Conservation (phyloP, 176 grass and related monocot species). For the Musa acuminata region DNA sequence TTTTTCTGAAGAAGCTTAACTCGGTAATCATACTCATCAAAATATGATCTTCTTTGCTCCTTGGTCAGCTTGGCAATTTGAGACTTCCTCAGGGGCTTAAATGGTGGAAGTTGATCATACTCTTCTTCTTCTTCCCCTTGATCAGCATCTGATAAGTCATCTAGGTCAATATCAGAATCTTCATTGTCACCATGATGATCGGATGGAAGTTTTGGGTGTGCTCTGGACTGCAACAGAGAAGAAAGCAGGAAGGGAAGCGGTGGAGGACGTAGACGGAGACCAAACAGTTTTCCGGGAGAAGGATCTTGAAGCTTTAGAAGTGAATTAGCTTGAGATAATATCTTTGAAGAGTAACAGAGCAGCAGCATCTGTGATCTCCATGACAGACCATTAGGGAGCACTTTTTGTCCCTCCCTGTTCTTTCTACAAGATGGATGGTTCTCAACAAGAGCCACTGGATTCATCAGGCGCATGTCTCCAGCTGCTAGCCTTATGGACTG, state of each 20-base stretch:
- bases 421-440: constrained; percentile 82
- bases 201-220: constrained; percentile 57
- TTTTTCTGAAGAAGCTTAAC: constrained; percentile 96
- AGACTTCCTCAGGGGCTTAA: constrained; percentile 79
- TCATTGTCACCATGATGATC: constrained; percentile 57
- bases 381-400: constrained; percentile 72
- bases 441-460: constrained; percentile 80
- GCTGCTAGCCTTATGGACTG: constrained; percentile 64
- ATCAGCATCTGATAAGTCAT: constrained; percentile 70
- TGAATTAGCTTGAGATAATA: constrained; percentile 77
- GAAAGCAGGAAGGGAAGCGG: constrained; percentile 74
- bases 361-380: constrained; percentile 85
- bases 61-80: constrained; percentile 74
- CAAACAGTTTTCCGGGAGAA: constrained; percentile 57
- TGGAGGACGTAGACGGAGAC: constrained; percentile 48
- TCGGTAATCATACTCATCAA: constrained; percentile 96
- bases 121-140: constrained; percentile 50
- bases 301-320: constrained; percentile 77
- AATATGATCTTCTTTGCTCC: constrained; percentile 81
- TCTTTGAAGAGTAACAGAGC: constrained; percentile 89
- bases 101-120: constrained; percentile 87
- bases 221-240: constrained; percentile 68
- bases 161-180: constrained; percentile 63
- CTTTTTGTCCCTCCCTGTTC: constrained; percentile 60
- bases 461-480: constrained; percentile 92